phyloP scores from a whole-genome alignment of 2,329 filamentous ascomycete genomes.

The Periconia digitata region DNA sequence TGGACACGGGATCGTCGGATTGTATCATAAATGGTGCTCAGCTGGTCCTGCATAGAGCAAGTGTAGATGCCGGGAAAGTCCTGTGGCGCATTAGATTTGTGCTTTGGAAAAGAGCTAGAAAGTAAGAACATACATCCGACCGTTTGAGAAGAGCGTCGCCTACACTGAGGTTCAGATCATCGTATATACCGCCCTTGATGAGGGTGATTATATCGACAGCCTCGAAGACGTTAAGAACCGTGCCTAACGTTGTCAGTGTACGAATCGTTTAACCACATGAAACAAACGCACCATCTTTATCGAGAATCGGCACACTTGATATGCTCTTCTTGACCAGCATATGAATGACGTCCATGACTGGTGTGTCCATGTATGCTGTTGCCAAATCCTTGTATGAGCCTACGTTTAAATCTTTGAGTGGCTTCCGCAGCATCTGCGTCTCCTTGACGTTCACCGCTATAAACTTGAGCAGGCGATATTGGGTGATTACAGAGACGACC shows the following conservation, averaged over 20 bases:
- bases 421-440: conserved; percentile 85
- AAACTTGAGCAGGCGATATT: conserved; percentile 98
- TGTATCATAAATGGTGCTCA: conserved; percentile 96
- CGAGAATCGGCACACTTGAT: conserved; percentile 90
- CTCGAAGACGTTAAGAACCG: conserved; percentile 94
- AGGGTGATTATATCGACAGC: conserved; percentile 95
- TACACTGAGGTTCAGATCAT: conserved; percentile 82
- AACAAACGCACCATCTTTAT: conserved; percentile 63
- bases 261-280: not conserved
- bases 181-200: conserved; percentile 90
- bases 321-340: conserved; percentile 91
- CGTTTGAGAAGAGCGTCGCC: conserved; percentile 87
- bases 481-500: conserved; percentile 94
- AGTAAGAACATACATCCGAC: conserved; percentile 61
- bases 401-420: conserved; percentile 78
- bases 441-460: conserved; percentile 93
- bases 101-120: not conserved
- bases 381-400: conserved; percentile 82
- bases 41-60: conserved; percentile 84
- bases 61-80: conserved; percentile 98
- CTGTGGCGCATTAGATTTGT: conserved; percentile 43
- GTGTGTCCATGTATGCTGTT: conserved; percentile 83
- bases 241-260: conserved; percentile 46
- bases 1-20: conserved; percentile 94
- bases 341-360: conserved; percentile 93